phyloP scores from a whole-genome alignment of 2,329 filamentous ascomycete species.

The Rosellinia necatrix region DNA sequence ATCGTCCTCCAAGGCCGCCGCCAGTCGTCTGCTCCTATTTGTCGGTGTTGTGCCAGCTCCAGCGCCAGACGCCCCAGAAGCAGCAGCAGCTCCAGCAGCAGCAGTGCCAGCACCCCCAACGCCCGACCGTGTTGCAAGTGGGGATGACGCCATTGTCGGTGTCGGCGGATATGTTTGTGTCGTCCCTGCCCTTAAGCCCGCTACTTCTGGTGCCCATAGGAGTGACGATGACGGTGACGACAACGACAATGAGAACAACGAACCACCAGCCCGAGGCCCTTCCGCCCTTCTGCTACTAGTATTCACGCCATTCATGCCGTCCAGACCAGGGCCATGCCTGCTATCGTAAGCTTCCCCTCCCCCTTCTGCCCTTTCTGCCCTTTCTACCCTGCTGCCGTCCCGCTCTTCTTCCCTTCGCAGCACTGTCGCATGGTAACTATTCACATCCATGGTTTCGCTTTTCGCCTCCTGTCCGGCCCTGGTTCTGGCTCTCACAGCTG shows the following conservation, averaged over 20 bases:
- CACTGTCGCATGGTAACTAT: constrained; percentile 38
- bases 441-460: constrained; percentile 19
- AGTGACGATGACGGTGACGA: background rate
- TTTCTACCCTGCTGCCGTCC: constrained; percentile 13
- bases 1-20: constrained; percentile 28
- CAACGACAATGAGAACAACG: background rate
- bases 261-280: background rate
- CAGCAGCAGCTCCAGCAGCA: background rate
- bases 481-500: constrained; percentile 5
- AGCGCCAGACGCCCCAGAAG: background rate
- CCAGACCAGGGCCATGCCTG: background rate
- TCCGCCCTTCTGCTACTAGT: constrained; percentile 3
- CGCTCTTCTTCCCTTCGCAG: constrained; percentile 29
- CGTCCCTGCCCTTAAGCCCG: too few relatives aligned
- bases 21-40: constrained; percentile 18
- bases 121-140: constrained; percentile 8
- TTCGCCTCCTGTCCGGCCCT: background rate
- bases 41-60: constrained; percentile 7
- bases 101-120: background rate
- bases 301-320: constrained; percentile 7
- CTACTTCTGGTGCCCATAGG: background rate
- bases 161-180: background rate
- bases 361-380: constrained; percentile 1
- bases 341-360: constrained; percentile 6
- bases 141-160: constrained; percentile 10